Evolutionary conservation across 2,329 filamentous ascomycete genomes (phyloP), one percentile per base, ranked within the genome.

Genomic region (Colletotrichum sp.): DNA sequence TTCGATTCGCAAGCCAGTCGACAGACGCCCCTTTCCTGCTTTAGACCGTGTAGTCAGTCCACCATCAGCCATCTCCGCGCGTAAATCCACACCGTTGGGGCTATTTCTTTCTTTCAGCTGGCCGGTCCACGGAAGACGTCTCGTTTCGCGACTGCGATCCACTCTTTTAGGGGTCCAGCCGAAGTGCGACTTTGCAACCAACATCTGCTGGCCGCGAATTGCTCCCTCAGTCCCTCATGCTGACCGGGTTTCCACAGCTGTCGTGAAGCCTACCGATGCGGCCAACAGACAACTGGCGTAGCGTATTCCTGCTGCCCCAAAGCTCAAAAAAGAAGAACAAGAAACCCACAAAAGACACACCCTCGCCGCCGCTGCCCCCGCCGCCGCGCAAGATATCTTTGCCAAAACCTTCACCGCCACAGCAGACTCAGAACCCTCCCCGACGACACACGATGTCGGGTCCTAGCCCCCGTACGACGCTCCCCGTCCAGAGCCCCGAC

Each of bases 401-500:
- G 21, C 57, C 73, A 28, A 64, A 73, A 49, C 65, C 71, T 21
- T 44, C 18, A 59, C 44, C 16, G 64, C 72, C 44, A 55, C 24
- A 7, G 57, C 72, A 64, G 7, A 59, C 24, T 15, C 73, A 57
- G 12, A 59, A n/a, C 9, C 39, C 16, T 26, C n/a, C 34, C 16
- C 71, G 71, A 55, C 59, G 76, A 32, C 70, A 74, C 57, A 70
- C 75, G 26, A 78, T 72, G 72, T 34, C 72, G 71, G 71, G 64
- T 24, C 66, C 71, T 28, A 76, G 26, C 57, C 71, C 77, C 32
- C 79, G 78, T 76, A 79, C 80, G 64, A 82, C 78, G 49, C 79
- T 81, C 39, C 78, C 77, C 63, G 71, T 81, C 39, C 80, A 81
- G 69, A 86, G 84, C 75, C 82, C 86, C 67, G 86, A 85, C 77